Base-by-base conservation (phyloP, 225 moss, liverwort and hornwort genomes). In the Bryoerythrophyllum caledonicum region DNA sequence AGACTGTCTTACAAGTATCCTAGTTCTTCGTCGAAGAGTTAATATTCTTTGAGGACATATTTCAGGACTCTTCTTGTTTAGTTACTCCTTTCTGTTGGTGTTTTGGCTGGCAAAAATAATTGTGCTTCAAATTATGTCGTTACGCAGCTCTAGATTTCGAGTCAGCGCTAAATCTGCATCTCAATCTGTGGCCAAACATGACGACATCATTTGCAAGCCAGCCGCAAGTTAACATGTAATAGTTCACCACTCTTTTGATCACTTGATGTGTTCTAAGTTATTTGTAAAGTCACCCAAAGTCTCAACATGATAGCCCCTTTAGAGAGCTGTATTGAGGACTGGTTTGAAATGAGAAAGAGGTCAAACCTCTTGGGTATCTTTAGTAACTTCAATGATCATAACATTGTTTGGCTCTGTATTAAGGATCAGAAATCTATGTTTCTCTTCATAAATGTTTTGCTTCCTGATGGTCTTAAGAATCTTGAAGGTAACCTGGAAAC, bases 121-220 rank as follows among this genome's bases (percentile, higher is more conserved):
- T 8, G 30, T 53, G 43, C 43, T 70, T 57, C 35, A 1, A 64
- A 3, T 24, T 28, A 8, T 54, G 51, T 26, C 21, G 48, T 10
- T 62, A 53, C 61, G 63, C 79, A 80, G 79, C 37, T 80, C 11
- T 67, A 38, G 49, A 66, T 40, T 49, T 63, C 15, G 43, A 15
- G 25, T 71, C 38, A 30, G 26, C 20, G 28, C 1, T 38, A 10
- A 8, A 64, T 26, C 26, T 16, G 1, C 32, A 49, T 32, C 55
- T 25, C 3, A 34, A 54, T 9, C 12, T 26, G 23, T 35, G 38
- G 27, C n/a, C 8, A 26, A 34, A 12, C 37, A 79, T 79, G 83
- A 62, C 59, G 43, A 67, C 32, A 68, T 8, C 55, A 20, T 21
- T 8, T 59, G 48, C 27, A 44, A 70, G 15, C 15, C 41, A 70